Evolutionary conservation across 176 grass and related monocot genomes (phyloP).

Genomic region (Oryza brachyantha): DNA sequence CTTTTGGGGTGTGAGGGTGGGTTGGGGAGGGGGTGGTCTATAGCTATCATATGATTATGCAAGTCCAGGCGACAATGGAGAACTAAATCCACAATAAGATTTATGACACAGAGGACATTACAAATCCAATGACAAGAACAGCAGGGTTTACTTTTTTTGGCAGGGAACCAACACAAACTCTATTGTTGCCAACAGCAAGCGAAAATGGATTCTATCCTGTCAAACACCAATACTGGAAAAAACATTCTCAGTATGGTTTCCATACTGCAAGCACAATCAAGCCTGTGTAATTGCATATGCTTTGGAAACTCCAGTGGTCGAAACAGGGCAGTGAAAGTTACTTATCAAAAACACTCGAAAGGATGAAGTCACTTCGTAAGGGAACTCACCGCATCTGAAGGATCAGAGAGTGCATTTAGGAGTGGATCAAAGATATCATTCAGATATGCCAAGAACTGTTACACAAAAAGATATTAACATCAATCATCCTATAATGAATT

Average conservation of each 20-base stretch:
- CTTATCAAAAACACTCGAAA: slow-evolving; percentile 13
- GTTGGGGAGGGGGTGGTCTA: not conserved
- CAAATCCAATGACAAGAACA: not conserved
- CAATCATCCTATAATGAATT: slow-evolving; percentile 18
- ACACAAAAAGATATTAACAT: slow-evolving; percentile 33
- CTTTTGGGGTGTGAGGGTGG: no score
- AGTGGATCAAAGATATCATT: slow-evolving; percentile 81
- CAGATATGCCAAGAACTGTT: slow-evolving; percentile 88
- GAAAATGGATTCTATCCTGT: slow-evolving; percentile 6
- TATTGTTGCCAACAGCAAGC: not conserved
- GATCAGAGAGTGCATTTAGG: slow-evolving; percentile 89
- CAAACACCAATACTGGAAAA: not conserved
- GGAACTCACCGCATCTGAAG: slow-evolving; percentile 75
- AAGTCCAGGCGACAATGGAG: not conserved
- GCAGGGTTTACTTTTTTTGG: not conserved
- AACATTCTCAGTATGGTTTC: not conserved
- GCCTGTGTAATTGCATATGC: not conserved
- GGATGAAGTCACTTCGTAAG: slow-evolving; percentile 15
- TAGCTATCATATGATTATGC: not conserved
- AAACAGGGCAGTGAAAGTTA: not conserved
- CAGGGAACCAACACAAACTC: not conserved
- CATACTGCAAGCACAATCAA: not conserved
- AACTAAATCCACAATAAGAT: not conserved
- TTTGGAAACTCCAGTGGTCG: not conserved
- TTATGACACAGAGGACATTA: not conserved